Evolutionary conservation across 768 basidiomycete species (phyloP), one percentile per base, ranked within the genome.

Genomic region (Podaxis rugospora): DNA sequence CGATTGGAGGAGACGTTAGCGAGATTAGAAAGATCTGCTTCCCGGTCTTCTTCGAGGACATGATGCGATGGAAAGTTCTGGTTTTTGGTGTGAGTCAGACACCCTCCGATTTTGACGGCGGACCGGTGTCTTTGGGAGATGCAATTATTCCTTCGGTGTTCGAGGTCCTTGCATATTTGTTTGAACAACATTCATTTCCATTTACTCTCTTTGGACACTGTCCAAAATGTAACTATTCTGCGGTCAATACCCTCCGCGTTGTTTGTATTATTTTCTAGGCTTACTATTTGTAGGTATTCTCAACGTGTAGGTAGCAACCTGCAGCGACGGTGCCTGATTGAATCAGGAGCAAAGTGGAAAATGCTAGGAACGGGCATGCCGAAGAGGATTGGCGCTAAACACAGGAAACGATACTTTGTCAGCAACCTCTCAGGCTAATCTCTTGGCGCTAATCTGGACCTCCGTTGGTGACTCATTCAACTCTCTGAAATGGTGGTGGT

Each of bases 1-100:
- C 70, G 70, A 49, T 71, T 88, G 52, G 87, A 86, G 68, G 82
- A 84, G 64, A 83, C 85, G 6, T 72, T 88, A 68, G 73, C 79
- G 42, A 75, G 68, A 52, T 65, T 83, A 65, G 77, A 82, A 65
- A 66, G 76, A 56, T 67, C 75, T 6, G 25, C 23, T 13, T 53
- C 49, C 32, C 55, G 40, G 32, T 9, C 32, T n/a, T 54, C 49
- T 37, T 57, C 47, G n/a, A 44, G 50, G 52, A 50, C 32, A 9
- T 25, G 51, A 53, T 53, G 32, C 7, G 27, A 25, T 16, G 10
- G 50, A n/a, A 13, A 27, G 23, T 51, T 25, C 18, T 18, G n/a
- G 14, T 13, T 51, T 28, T 7, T 32, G 10, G 35, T 21, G 16
- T 53, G 11, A 36, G 51, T 53, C 51, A 37, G 54, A 6, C 54